phyloP scores from a whole-genome alignment of 345 rosid genomes.

The Bruguiera parviflora region DNA sequence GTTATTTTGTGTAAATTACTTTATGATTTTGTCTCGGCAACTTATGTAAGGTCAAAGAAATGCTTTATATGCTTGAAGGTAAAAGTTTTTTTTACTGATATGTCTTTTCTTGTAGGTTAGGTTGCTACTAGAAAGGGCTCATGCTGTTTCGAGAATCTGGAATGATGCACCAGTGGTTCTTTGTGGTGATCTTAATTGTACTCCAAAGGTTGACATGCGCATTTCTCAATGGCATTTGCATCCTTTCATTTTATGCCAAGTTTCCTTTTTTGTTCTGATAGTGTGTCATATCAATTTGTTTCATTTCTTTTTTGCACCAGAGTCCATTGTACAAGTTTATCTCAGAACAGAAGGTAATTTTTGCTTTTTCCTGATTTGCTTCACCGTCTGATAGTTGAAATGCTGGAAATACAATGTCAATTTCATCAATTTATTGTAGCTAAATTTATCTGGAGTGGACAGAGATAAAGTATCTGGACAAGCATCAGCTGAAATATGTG shows the following conservation, averaged over 20 bases:
- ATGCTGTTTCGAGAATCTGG: constrained; percentile 74
- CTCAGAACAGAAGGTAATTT: constrained; percentile 67
- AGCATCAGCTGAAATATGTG: constrained; percentile 58
- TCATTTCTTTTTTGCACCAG: constrained; percentile 45
- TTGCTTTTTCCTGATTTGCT: constrained; percentile 12
- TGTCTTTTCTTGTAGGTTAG: constrained; percentile 55
- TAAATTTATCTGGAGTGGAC: constrained; percentile 62
- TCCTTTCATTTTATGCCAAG: constrained; percentile 3
- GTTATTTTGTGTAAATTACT: too few relatives aligned
- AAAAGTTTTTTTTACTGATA: background rate
- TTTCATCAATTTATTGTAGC: constrained; percentile 39
- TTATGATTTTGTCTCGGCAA: too few relatives aligned
- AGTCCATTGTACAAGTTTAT: constrained; percentile 91
- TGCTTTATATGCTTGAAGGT: too few relatives aligned
- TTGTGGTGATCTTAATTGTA: constrained; percentile 94
- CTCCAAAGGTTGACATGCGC: constrained; percentile 64
- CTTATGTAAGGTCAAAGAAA: too few relatives aligned
- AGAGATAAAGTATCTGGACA: constrained; percentile 93
- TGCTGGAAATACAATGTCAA: constrained; percentile 5
- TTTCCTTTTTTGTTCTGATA: background rate
- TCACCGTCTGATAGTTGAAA: constrained; percentile 9
- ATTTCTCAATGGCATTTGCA: constrained; percentile 11
- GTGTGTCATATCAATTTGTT: constrained; percentile 1
- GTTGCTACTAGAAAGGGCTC: constrained; percentile 67
- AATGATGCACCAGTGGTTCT: constrained; percentile 84